A percentile compares a stretch with the other conserved stretches of the same genome.
Evolutionary conservation across 495 filamentous ascomycete genomes (phyloP).

Genomic region (Podospora comata): DNA sequence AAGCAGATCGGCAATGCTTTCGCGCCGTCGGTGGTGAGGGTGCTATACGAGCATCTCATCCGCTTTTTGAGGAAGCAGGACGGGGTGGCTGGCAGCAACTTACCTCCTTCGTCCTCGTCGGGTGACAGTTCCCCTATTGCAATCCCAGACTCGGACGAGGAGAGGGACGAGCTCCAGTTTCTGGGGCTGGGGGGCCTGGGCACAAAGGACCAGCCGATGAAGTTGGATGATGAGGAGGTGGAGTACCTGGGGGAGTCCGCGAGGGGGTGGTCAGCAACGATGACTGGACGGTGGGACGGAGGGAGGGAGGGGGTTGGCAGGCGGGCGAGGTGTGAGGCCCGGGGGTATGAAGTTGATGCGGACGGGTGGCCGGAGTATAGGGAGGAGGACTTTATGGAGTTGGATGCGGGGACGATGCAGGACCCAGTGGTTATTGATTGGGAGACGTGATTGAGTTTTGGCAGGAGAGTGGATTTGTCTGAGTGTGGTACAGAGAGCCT

Average conservation of each 20-base stretch:
- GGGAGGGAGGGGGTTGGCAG: neutral
- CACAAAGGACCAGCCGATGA: neutral
- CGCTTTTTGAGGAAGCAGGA: conserved; percentile 59
- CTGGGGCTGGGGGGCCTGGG: neutral
- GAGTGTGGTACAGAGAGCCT: neutral
- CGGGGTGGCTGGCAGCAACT: conserved; percentile 12
- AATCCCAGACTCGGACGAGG: neutral
- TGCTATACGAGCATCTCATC: conserved; percentile 57
- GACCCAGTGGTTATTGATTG: neutral
- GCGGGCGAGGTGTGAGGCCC: neutral
- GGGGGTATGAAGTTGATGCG: neutral
- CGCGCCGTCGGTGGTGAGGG: conserved; percentile 60
- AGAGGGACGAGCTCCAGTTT: neutral
- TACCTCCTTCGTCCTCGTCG: neutral
- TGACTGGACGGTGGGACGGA: no score
- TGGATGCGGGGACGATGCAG: neutral
- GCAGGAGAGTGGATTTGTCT: neutral
- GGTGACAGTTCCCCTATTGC: neutral
- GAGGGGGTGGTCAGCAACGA: neutral
- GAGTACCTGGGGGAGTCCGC: neutral
- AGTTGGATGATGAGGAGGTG: neutral
- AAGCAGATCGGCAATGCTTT: conserved; percentile 89
- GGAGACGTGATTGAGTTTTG: neutral
- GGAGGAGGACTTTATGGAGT: neutral
- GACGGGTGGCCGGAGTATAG: neutral